phyloP scores from a whole-genome alignment of 306 rosid genomes.

The Gleditsia sinensis region DNA sequence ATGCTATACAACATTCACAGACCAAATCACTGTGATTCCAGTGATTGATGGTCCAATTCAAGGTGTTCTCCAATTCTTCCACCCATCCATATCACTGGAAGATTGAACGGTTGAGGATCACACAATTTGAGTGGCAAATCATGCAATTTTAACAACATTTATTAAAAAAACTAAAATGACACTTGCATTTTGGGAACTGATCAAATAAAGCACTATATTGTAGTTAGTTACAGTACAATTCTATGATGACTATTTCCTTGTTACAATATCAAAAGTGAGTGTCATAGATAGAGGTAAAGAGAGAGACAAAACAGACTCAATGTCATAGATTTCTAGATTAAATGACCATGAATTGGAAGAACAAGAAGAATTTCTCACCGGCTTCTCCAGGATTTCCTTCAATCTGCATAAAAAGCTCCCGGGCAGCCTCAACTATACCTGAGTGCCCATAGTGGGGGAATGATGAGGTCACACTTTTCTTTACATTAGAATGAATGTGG shows the following conservation, averaged over 20 bases:
- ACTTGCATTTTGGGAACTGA: conserved; percentile 16
- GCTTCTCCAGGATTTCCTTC: conserved; percentile 58
- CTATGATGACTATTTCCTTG: conserved; percentile 15
- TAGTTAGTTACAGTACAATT: conserved; percentile 10
- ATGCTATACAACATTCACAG: no score
- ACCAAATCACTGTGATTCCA: no score
- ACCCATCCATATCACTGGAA: no score
- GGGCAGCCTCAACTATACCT: conserved; percentile 83
- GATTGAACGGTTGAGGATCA: no score
- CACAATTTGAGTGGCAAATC: no score
- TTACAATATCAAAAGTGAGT: conserved; percentile 20
- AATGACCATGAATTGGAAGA: conserved; percentile 16
- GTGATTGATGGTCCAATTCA: no score
- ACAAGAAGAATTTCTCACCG: conserved; percentile 48
- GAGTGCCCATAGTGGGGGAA: conserved; percentile 88
- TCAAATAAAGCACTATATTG: conserved; percentile 12
- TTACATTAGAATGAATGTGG: conserved; percentile 48
- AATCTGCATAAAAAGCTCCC: conserved; percentile 79
- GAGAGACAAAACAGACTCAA: conserved; percentile 11
- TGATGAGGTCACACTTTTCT: conserved; percentile 55
- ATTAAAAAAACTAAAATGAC: neutral
- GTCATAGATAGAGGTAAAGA: conserved; percentile 23
- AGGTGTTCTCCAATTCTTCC: no score
- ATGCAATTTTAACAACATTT: no score
- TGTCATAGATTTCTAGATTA: conserved; percentile 9